Evolutionary conservation across 495 filamentous ascomycete genomes (phyloP), one percentile per base, ranked within the genome.

Genomic region (Hypoxylon lenormandii): DNA sequence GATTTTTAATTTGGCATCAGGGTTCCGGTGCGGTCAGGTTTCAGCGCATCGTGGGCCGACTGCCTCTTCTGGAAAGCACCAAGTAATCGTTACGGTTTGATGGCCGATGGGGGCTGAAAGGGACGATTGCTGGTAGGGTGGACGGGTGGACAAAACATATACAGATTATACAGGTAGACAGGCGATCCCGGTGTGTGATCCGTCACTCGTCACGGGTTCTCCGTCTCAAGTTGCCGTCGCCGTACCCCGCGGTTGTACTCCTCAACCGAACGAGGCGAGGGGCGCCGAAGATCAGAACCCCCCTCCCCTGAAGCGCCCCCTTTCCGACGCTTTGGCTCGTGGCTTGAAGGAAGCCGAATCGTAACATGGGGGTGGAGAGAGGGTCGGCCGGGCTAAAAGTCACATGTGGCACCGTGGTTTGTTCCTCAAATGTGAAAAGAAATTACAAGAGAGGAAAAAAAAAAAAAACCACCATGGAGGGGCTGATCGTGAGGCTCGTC

Each of bases 401-500:
- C 43, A 55, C 56, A 49, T 38, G 57, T 18, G 28, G 48, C 43
- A 45, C n/a, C 7, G 16, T 21, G 16, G 7, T 45, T 3, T 11
- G 30, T 3, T 33, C 3, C 1, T 8, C 3, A 43, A 43, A 40
- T 16, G 15, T 26, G 23, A 2, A 5, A 26, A 40, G 15, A 36
- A 60, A 61, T 7, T 6, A 55, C 53, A 19, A 18, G 53, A 42
- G 28, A 43, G 45, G 28, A 28, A 50, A 51, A 30, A 43, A 50
- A 37, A 28, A 50, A 51, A 47, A n/a, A 50, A 26, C 47, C 56
- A 19, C 13, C 15, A 63, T 59, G 63, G 66, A 74, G 62, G 72
- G 72, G 69, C 72, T 67, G 66, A 76, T 76, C 72, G 68, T 66
- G 68, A 76, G 68, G 71, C 74, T 76, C 58, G 53, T 46, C 59